Evolutionary conservation across 1,139 yeast species (phyloP), one percentile per base, ranked within the genome.

Genomic region (Maudiozyma humilis): DNA sequence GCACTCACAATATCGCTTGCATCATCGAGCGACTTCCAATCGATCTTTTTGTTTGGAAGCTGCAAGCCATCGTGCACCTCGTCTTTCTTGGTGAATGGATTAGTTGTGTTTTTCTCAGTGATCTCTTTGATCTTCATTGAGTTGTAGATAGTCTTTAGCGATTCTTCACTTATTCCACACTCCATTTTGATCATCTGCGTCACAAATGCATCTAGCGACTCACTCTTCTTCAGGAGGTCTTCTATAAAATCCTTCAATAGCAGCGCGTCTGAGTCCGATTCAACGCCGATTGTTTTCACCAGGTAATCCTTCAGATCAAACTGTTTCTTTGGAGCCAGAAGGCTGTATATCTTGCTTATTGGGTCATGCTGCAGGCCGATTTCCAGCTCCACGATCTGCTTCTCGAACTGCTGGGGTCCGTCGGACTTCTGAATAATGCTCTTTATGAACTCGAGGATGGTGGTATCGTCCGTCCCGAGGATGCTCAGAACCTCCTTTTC

Each of bases 221-320:
- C 35, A 1, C 75, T 58, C 40, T 70, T 62, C 2, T 65, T 60
- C 51, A 74, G 73, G 20, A 84, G 59, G 48, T 69, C 72, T 3
- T 71, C 50, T 12, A 85, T 67, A 60, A 79, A 83, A 50, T 76
- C 76, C 0, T 85, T 75, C 18, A 82, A 66, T 4, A 41, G 15
- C 7, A 14, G 7, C 1, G 35, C 35, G 35, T 48, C 51, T 2
- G 32, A 10, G 12, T 16, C 27, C 15, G 35, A 15, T 7, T 29
- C 20, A 25, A 47, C 12, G 12, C 32, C 17, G 4, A 47, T 27
- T 15, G 38, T 42, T 6, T 23, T 13, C 23, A 32, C 32, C 8
- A 77, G 70, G 30, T 63, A 60, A 44, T 78, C 81, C 1, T 64
- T 66, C 4, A 60, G 51, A 15, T 61, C 63, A 1, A 57, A 44